Base-by-base conservation (phyloP, 306 rosid genomes). In the Cyclanthera cordifolia region DNA sequence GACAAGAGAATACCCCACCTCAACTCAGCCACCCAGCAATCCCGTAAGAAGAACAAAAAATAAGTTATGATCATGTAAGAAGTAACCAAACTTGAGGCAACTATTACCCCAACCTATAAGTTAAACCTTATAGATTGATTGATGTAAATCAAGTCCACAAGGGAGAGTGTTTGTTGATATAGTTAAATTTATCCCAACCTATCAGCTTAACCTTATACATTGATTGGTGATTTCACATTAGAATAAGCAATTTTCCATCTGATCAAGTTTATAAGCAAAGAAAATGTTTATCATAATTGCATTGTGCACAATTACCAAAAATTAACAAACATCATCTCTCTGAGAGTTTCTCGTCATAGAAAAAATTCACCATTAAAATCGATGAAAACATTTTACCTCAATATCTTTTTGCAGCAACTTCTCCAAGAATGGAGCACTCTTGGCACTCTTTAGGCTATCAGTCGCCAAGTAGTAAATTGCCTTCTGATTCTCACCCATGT, bases 361-460 rank as follows among this genome's bases (percentile, higher is more conserved):
- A 37, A 3, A 24, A 60, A 2, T 60, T 60, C 8, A 34, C 41
- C 41, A 34, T 34, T 34, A 34, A 34, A 34, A 34, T 34, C 8
- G 41, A 34, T 34, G 41, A 3, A 34, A 34, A 34, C 41, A 34
- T 19, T 65, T 43, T 45, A 94, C 97, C 99, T 94, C 99, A 74
- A 94, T 88, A 78, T 85, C 86, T 76, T 94, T 94, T 69, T 94
- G 99, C n/a, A 90, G 24, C 82, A 94, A 82, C 72, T 86, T 94
- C 84, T 94, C 99, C 84, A 94, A 73, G 81, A 94, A 94, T 12
- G 99, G 97, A 77, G 97, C 99, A 75, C 82, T 82, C 79, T 85
- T 90, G 23, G 99, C 99, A 80, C 99, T 94, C 81, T 86, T 85
- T 88, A 94, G 82, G 86, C 97, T 94, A 79, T 94, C 97, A 11